Evolutionary conservation across 2,329 filamentous ascomycete genomes (phyloP), one percentile per base, ranked within the genome.

Genomic region (Phoma sp.): DNA sequence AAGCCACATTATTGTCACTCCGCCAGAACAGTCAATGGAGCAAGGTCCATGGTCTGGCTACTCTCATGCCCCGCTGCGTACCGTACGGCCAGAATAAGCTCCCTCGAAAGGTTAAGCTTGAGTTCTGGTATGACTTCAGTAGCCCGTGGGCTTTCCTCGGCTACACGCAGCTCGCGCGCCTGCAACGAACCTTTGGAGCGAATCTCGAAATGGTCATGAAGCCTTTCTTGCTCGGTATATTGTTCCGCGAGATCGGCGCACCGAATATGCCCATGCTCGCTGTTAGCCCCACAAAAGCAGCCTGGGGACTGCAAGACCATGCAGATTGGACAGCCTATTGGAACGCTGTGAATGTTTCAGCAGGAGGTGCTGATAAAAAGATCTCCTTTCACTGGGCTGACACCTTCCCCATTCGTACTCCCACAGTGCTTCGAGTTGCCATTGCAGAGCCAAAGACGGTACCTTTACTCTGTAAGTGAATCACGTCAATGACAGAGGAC

Each of bases 121-220:
- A 74, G 25, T 73, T 73, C 26, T 74, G 70, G 71, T 73, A 63
- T 42, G 71, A 74, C 18, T 74, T 73, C 45, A 69, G 66, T 38
- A 67, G 61, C 30, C 71, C 71, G 0, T 74, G 72, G 72, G 70
- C 69, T 0, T 74, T 72, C 39, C 39, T 74, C 2, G 72, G 68
- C 7, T 74, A 69, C 55, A 69, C 69, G 1, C 71, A 74, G 29
- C 59, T 74, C 1, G 53, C 65, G 3, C 50, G 69, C 4, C 42
- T 74, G 1, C 60, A 68, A 39, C 53, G 60, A 7, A 62, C 47
- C 1, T 74, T 74, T 49, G 67, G 67, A 0, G 15, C 50, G 0
- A 39, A 56, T 1, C 50, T 74, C 6, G 55, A 71, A 18, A 67
- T 74, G 32, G 59, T 59, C 0, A 63, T 71, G 60, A 73, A 73